Conservation (phyloP, 352 stramenopile genomes). For the Pythium chondricola region DNA sequence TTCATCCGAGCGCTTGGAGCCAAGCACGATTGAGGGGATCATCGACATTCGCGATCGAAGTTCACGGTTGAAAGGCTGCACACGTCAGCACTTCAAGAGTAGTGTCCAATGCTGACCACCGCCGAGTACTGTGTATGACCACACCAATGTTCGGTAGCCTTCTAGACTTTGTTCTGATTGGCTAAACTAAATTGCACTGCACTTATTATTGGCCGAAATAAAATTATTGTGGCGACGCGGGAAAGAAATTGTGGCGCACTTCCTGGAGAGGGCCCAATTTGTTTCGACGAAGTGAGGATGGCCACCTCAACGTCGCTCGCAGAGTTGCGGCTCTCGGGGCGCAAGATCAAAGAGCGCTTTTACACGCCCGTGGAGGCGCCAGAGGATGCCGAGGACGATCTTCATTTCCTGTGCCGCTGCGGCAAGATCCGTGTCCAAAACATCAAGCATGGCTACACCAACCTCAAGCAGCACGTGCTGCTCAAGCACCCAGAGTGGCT, state of each 20-base stretch:
- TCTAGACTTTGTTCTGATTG: constrained; percentile 4
- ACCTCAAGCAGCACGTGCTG: constrained; percentile 59
- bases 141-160: constrained; percentile 7
- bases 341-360: constrained; percentile 22
- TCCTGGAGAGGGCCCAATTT: too few relatives aligned
- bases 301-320: background rate
- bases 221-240: constrained; percentile 13
- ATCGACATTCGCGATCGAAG: too few relatives aligned
- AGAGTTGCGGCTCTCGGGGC: constrained; percentile 15
- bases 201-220: too few relatives aligned
- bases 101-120: too few relatives aligned
- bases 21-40: too few relatives aligned
- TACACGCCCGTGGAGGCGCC: constrained; percentile 16
- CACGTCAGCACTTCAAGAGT: too few relatives aligned
- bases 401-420: constrained; percentile 52
- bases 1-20: too few relatives aligned
- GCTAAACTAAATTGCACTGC: constrained; percentile 9
- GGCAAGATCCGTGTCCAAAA: constrained; percentile 49
- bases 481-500: constrained; percentile 61
- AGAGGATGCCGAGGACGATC: constrained; percentile 2
- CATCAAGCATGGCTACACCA: constrained; percentile 50
- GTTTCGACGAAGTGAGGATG: too few relatives aligned
- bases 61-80: too few relatives aligned
- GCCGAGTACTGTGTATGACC: too few relatives aligned
- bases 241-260: background rate